These are phyloP conservation scores for Inga leiocalycina DNA, from an alignment of 306 rosid genomes.

Conservation along the genomic window DNA sequence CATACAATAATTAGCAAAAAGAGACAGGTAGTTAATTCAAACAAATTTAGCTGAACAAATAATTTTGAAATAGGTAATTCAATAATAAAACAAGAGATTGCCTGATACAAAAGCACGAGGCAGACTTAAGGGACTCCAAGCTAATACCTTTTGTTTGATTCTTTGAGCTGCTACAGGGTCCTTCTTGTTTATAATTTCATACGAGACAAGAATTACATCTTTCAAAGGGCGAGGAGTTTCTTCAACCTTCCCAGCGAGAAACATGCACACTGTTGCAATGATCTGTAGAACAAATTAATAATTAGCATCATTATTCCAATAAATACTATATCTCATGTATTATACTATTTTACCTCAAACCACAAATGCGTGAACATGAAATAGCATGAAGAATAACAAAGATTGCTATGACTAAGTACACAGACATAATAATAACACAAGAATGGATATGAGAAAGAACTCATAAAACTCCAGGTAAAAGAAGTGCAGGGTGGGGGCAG, in stretches of 20 bases:
- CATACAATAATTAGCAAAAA: background rate
- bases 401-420: background rate
- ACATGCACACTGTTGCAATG: slow-evolving; percentile 96
- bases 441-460: slow-evolving; percentile 6
- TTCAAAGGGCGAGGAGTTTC: slow-evolving; percentile 97
- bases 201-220: slow-evolving; percentile 92
- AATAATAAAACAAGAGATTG: slow-evolving; percentile 20
- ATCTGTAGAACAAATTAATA: slow-evolving; percentile 61
- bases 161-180: slow-evolving; percentile 84
- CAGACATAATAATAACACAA: background rate
- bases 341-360: background rate
- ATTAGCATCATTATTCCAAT: slow-evolving; percentile 25
- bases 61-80: slow-evolving; percentile 13
- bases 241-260: slow-evolving; percentile 99
- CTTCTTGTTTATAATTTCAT: slow-evolving; percentile 89
- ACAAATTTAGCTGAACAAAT: slow-evolving; percentile 1
- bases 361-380: background rate
- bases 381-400: background rate
- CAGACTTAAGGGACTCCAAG: background rate
- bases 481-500: background rate
- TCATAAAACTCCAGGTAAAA: background rate
- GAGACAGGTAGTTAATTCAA: background rate
- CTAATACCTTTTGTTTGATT: slow-evolving; percentile 89
- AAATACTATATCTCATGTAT: slow-evolving; percentile 20
- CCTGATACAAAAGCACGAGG: slow-evolving; percentile 1